Percentiles rank a stretch among this genome's conserved stretches.
Conservation (phyloP, 345 rosid genomes). For the Rhizophora mangle region DNA sequence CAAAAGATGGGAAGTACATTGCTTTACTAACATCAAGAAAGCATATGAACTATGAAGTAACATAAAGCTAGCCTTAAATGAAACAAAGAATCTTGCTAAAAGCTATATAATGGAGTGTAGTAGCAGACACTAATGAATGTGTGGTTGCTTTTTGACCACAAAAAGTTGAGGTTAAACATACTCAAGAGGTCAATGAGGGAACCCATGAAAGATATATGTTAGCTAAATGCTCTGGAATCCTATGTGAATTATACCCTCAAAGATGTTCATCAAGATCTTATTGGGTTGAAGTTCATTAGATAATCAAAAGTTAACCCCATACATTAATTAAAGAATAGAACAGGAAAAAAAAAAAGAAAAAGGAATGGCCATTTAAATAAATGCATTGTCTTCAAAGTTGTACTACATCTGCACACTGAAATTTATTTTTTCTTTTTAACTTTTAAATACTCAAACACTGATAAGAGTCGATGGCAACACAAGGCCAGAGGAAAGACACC, state of each 20-base stretch:
- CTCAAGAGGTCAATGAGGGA: constrained; percentile 49
- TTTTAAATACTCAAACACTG: too few relatives aligned
- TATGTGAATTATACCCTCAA: constrained; percentile 34
- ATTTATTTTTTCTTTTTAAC: too few relatives aligned
- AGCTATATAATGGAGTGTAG: constrained; percentile 73
- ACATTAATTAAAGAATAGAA: constrained; percentile 11
- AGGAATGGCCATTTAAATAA: background rate
- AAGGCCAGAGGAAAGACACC: too few relatives aligned
- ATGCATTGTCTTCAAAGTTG: background rate
- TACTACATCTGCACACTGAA: too few relatives aligned
- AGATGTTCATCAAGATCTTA: background rate
- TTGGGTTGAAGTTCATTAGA: constrained; percentile 9
- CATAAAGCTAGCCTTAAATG: constrained; percentile 53
- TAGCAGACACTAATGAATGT: constrained; percentile 70
- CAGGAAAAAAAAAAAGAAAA: background rate
- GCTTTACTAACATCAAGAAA: constrained; percentile 67
- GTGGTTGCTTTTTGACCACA: constrained; percentile 63
- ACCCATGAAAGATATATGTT: constrained; percentile 38
- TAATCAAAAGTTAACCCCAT: constrained; percentile 23
- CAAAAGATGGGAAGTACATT: constrained; percentile 39
- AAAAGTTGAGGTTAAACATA: constrained; percentile 17
- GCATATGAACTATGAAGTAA: constrained; percentile 59
- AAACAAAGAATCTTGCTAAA: constrained; percentile 74
- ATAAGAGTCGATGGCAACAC: too few relatives aligned
- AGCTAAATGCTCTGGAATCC: constrained; percentile 53